Percentiles rank a stretch among this genome's conserved stretches.
Evolutionary conservation across 2,329 filamentous ascomycete genomes (phyloP).

Genomic region (Ceratocystis eucalypticola): DNA sequence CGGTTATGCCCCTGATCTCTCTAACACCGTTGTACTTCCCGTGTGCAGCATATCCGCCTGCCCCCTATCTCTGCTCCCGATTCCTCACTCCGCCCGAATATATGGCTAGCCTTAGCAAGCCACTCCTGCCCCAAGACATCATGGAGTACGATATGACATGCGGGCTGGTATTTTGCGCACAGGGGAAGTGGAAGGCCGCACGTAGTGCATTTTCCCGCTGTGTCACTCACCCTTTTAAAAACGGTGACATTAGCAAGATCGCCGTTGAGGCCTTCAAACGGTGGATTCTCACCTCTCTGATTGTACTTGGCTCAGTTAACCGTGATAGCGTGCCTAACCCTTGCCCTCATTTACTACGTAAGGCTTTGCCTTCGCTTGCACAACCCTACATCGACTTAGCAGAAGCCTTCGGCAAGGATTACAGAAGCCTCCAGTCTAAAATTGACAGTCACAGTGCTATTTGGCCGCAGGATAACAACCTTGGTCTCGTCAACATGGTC

Average conservation of each 20-base stretch:
- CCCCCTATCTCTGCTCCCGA: slow-evolving; percentile 32
- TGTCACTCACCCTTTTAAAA: slow-evolving; percentile 52
- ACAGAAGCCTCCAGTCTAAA: slow-evolving; percentile 45
- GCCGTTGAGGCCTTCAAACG: slow-evolving; percentile 89
- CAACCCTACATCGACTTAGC: slow-evolving; percentile 61
- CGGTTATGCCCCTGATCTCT: slow-evolving; percentile 48
- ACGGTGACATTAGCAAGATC: slow-evolving; percentile 42
- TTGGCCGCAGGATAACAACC: slow-evolving; percentile 62
- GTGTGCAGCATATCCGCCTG: slow-evolving; percentile 28
- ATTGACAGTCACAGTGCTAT: slow-evolving; percentile 41
- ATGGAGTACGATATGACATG: slow-evolving; percentile 54
- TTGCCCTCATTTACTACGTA: slow-evolving; percentile 6
- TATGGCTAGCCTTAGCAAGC: slow-evolving; percentile 47
- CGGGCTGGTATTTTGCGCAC: slow-evolving; percentile 50
- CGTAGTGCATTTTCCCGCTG: slow-evolving; percentile 48
- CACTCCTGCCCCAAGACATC: slow-evolving; percentile 39
- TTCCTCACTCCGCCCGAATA: slow-evolving; percentile 38
- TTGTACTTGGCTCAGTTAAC: slow-evolving; percentile 47
- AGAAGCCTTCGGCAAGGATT: slow-evolving; percentile 45
- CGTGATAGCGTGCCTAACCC: background rate
- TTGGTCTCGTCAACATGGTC: slow-evolving; percentile 55
- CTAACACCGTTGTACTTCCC: slow-evolving; percentile 55
- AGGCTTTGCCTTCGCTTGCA: slow-evolving; percentile 34
- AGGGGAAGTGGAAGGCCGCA: slow-evolving; percentile 49
- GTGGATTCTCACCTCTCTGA: slow-evolving; percentile 65